Conservation (phyloP, 306 rosid species). For the Castanospermum australe region DNA sequence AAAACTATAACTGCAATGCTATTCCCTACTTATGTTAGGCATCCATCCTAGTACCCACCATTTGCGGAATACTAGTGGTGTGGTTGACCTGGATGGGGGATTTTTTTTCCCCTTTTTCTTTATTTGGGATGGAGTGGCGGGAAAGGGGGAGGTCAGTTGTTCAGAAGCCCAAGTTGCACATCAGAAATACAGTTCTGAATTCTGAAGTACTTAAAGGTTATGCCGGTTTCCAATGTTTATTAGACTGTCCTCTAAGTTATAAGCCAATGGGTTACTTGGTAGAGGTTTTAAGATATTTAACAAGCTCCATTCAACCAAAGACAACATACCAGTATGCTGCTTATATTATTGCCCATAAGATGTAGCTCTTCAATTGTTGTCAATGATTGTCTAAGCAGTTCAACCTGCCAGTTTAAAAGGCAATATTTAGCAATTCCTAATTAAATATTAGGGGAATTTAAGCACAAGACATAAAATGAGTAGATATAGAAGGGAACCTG, state of each 20-base stretch:
- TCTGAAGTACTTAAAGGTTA: not conserved
- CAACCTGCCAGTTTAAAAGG: constrained; percentile 61
- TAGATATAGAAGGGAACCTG: constrained; percentile 52
- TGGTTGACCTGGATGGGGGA: not conserved
- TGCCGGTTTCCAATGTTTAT: not conserved
- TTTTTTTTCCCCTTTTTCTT: not conserved
- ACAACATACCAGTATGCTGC: constrained; percentile 61
- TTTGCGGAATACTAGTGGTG: not conserved
- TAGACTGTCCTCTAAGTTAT: not conserved
- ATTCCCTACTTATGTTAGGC: constrained; percentile 4
- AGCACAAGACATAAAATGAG: not conserved
- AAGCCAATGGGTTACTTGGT: not conserved
- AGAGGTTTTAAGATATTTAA: not conserved
- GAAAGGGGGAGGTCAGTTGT: not conserved
- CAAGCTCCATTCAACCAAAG: constrained; percentile 20
- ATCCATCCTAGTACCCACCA: not conserved
- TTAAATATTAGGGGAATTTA: not conserved
- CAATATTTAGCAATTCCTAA: constrained; percentile 24
- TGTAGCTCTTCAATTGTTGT: constrained; percentile 85
- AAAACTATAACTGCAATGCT: constrained; percentile 16
- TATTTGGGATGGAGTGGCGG: not conserved
- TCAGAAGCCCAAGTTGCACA: constrained; percentile 7
- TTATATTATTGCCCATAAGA: constrained; percentile 77
- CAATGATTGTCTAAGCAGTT: constrained; percentile 58
- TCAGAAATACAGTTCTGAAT: not conserved